Evolutionary conservation across 495 filamentous ascomycete species (phyloP).

Genomic region (Aspergillus conjunctus): DNA sequence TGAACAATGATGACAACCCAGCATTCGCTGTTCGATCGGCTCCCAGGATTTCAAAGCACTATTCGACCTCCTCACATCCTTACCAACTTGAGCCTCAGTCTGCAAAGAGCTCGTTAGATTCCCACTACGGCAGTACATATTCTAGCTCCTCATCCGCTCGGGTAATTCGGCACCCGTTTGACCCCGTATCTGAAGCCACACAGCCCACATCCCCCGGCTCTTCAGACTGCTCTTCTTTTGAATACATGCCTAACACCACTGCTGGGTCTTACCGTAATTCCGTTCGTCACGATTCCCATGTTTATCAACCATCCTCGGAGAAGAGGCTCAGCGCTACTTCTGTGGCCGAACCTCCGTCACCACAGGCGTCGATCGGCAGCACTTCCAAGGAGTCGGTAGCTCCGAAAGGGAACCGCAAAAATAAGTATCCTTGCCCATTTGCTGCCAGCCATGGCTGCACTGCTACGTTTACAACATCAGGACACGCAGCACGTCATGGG

Average conservation of each 20-base stretch:
- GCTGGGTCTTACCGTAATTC: constrained; percentile 24
- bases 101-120: constrained; percentile 24
- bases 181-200: constrained; percentile 33
- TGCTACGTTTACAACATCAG: constrained; percentile 92
- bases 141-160: constrained; percentile 36
- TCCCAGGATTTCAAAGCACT: constrained; percentile 35
- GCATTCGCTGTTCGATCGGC: constrained; percentile 51
- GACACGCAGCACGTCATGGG: constrained; percentile 92
- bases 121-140: constrained; percentile 29
- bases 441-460: constrained; percentile 67
- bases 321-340: constrained; percentile 32
- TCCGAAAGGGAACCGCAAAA: constrained; percentile 39
- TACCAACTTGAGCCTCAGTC: constrained; percentile 33
- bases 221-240: constrained; percentile 45
- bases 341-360: constrained; percentile 31
- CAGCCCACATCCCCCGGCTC: constrained; percentile 40
- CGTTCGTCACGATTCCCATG: constrained; percentile 24
- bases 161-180: constrained; percentile 31
- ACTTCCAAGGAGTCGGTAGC: constrained; percentile 25
- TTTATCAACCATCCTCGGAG: constrained; percentile 31
- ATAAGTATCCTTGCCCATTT: constrained; percentile 60
- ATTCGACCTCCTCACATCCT: constrained; percentile 35
- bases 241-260: constrained; percentile 36
- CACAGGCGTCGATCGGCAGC: constrained; percentile 29
- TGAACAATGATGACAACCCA: constrained; percentile 54